Conservation (phyloP, 2,329 filamentous ascomycete species). For the Grosmannia serpens region DNA sequence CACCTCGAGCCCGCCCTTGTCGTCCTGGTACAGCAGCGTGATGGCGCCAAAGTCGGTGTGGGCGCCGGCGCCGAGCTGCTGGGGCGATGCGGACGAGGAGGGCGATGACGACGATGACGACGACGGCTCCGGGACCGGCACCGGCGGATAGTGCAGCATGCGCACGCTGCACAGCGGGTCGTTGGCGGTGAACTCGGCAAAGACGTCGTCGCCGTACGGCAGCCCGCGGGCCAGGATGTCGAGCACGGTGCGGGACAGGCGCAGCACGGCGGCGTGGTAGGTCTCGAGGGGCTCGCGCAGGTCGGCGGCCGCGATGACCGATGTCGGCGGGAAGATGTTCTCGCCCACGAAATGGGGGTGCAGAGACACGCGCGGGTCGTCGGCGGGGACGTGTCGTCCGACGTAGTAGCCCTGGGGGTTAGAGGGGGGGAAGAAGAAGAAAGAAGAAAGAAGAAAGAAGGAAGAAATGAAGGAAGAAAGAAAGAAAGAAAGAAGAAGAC, state of each 20-base stretch:
- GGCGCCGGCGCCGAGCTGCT: constrained; percentile 28
- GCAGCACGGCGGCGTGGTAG: constrained; percentile 28
- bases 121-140: constrained; percentile 22
- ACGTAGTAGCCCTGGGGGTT: constrained; percentile 23
- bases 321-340: constrained; percentile 23
- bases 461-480: background rate
- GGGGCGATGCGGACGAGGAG: constrained; percentile 12
- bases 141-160: constrained; percentile 37
- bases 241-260: constrained; percentile 28
- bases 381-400: constrained; percentile 24
- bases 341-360: constrained; percentile 30
- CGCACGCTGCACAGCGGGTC: constrained; percentile 32
- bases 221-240: constrained; percentile 30
- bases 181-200: constrained; percentile 28
- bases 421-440: no score
- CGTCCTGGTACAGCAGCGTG: constrained; percentile 42
- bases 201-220: constrained; percentile 27
- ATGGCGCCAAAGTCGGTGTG: constrained; percentile 46
- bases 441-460: constrained; percentile 24
- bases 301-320: constrained; percentile 9
- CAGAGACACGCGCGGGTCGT: constrained; percentile 16
- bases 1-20: constrained; percentile 38
- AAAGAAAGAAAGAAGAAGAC: no score
- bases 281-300: constrained; percentile 27
- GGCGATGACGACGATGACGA: constrained; percentile 17